Base-by-base conservation (phyloP, 257 asterid genomes). In the Capsicum baccatum region DNA sequence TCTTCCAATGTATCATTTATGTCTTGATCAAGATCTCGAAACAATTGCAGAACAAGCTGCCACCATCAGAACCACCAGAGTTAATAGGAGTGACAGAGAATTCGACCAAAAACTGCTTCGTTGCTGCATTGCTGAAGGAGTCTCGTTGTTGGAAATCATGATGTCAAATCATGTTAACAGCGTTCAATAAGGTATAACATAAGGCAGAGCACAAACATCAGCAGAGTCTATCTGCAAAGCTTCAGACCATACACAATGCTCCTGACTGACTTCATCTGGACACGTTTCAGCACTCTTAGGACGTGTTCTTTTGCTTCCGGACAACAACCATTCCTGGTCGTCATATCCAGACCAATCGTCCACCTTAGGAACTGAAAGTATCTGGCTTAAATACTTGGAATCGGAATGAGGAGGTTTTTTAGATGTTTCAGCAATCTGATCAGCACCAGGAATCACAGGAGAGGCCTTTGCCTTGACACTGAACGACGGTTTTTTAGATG, bases 381-480 rank as follows among this genome's bases (percentile, higher is more conserved):
- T 85, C 90, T 89, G 89, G 55, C 80, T 69, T 83, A 93, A 85
- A 87, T 86, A 90, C 89, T 87, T 90, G 47, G 91, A 86, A 90
- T 94, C 98, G 0, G 97, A 95, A 87, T 94, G 98, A 14, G 96
- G 96, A 83, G 92, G 91, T 83, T 87, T 91, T 68, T 88, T 85
- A 39, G 90, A 79, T 81, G 87, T 86, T 85, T 80, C 89, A 8
- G 80, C 69, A 59, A 84, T 81, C 83, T 82, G 93, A 76, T 85
- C 86, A 63, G 73, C 76, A 83, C 64, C 71, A 85, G 85, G 80
- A 21, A 78, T 60, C 14, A 71, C 83, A n/a, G 87, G 44, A 19
- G 86, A 85, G n/a, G 88, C 83, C 82, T 80, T 89, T 81, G 85
- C 87, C 84, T 85, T 91, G 12, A 87, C 82, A 26, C 87, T 82